Conservation (phyloP, 805 yeast species). For the Kluyveromyces starmeri region DNA sequence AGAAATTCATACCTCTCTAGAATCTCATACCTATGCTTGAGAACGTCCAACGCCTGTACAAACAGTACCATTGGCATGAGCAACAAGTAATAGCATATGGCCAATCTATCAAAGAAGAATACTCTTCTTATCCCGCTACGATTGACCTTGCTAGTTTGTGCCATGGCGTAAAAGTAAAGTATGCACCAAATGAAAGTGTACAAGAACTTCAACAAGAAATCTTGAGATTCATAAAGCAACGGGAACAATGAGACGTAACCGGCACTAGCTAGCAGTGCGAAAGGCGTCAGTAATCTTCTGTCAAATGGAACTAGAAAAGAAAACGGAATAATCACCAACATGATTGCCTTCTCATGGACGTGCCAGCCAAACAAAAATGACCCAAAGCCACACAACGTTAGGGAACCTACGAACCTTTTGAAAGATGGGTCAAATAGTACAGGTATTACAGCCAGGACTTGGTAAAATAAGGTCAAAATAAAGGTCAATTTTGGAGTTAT, state of each 20-base stretch:
- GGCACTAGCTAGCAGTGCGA: constrained; percentile 60
- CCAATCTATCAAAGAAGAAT: constrained; percentile 64
- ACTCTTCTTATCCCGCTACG: constrained; percentile 36
- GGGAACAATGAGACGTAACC: constrained; percentile 90
- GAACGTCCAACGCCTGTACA: constrained; percentile 41
- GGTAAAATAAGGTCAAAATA: constrained; percentile 74
- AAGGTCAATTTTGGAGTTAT: constrained; percentile 74
- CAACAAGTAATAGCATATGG: constrained; percentile 57
- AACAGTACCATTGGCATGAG: constrained; percentile 53
- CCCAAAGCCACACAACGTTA: constrained; percentile 84
- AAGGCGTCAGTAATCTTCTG: constrained; percentile 61
- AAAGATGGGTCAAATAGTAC: constrained; percentile 61
- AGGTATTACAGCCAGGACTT: constrained; percentile 67
- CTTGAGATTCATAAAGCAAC: constrained; percentile 67
- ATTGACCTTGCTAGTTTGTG: constrained; percentile 49
- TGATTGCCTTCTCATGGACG: constrained; percentile 96
- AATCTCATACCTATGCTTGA: constrained; percentile 44
- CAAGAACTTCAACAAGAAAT: constrained; percentile 64
- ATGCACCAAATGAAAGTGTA: constrained; percentile 84
- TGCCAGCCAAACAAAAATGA: constrained; percentile 97
- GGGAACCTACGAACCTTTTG: constrained; percentile 70
- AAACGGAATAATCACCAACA: constrained; percentile 81
- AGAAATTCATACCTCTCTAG: constrained; percentile 61
- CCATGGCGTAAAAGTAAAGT: constrained; percentile 61
- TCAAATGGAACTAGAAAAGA: constrained; percentile 67